Evolutionary conservation across 2,329 filamentous ascomycete genomes (phyloP), one percentile per base, ranked within the genome.

Genomic region (Penicillium brevicompactum): DNA sequence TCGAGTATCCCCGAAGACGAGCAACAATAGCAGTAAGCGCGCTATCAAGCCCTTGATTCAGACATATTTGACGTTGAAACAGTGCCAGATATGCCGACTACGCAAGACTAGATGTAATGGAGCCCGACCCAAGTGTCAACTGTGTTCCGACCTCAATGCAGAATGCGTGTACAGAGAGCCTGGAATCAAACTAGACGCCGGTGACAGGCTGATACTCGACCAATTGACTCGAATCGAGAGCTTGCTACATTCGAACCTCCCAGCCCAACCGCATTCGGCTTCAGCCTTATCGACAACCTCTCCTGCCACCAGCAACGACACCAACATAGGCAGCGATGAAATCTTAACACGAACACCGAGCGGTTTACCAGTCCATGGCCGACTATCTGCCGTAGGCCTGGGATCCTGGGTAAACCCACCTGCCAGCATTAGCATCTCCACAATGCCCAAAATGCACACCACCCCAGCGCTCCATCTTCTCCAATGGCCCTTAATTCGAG

Each of bases 91-190:
- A 55, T 92, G 89, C 69, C 87, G 89, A 16, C 90, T 89, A 34
- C 83, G 89, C 64, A 92, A 92, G 70, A 91, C 88, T 56, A 83
- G 89, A 59, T 92, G 89, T 72, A 89, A 92, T 70, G 89, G 89
- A 51, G 88, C 83, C 9, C 87, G 90, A 63, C 90, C 90, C 43
- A 93, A 92, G 73, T 94, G 90, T 77, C 89, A 91, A 72, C 85
- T 94, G 34, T 94, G 90, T 75, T 86, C 87, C 9, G 90, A 93
- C 70, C 79, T 93, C 40, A 89, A 90, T 51, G 90, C 89, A 43
- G 89, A 93, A 60, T 94, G 90, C 73, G 83, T 92, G 61, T 94
- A 94, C 72, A 84, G 90, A 60, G 90, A 94, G 70, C 90, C 90
- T 6, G 90, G 90, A 2, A 90, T 93, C 78, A 94, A 94, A 75